Evolutionary conservation across 225 moss, liverwort and hornwort species (phyloP).

Genomic region (Asterella californica): DNA sequence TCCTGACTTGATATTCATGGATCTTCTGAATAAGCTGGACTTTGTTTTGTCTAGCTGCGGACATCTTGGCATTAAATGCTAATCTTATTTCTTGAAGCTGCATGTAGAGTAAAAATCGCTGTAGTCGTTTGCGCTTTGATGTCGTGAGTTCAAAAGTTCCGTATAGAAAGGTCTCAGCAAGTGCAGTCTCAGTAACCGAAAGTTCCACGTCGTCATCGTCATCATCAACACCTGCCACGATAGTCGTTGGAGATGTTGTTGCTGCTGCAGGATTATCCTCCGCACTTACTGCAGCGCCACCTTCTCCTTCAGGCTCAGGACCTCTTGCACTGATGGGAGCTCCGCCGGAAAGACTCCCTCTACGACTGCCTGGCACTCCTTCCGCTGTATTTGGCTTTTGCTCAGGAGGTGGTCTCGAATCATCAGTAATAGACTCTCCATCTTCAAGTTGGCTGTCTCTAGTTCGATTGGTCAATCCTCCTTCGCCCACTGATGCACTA

Average conservation of each 20-base stretch:
- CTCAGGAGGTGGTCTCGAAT: constrained; percentile 8
- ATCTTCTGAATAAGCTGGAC: constrained; percentile 67
- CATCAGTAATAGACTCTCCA: background rate
- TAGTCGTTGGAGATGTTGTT: constrained; percentile 6
- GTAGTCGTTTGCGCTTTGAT: constrained; percentile 62
- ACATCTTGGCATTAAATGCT: constrained; percentile 61
- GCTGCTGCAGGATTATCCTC: background rate
- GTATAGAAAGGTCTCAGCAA: constrained; percentile 47
- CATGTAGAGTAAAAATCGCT: constrained; percentile 55
- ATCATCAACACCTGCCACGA: constrained; percentile 28
- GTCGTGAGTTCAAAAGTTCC: constrained; percentile 55
- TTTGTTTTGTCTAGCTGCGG: constrained; percentile 54
- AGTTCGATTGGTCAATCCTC: constrained; percentile 22
- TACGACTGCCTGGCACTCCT: constrained; percentile 18
- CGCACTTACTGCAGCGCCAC: background rate
- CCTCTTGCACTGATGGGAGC: constrained; percentile 14
- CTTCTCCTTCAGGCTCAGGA: constrained; percentile 23
- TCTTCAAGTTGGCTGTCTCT: constrained; percentile 29
- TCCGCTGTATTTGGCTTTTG: constrained; percentile 25
- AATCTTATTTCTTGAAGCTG: constrained; percentile 52
- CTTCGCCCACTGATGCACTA: constrained; percentile 13
- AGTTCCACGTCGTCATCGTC: constrained; percentile 59
- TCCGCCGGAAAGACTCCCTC: background rate
- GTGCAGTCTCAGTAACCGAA: constrained; percentile 48
- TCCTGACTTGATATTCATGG: constrained; percentile 53